Evolutionary conservation across 2,329 filamentous ascomycete species (phyloP).

Genomic region (Ploettnerulaceae sp.): DNA sequence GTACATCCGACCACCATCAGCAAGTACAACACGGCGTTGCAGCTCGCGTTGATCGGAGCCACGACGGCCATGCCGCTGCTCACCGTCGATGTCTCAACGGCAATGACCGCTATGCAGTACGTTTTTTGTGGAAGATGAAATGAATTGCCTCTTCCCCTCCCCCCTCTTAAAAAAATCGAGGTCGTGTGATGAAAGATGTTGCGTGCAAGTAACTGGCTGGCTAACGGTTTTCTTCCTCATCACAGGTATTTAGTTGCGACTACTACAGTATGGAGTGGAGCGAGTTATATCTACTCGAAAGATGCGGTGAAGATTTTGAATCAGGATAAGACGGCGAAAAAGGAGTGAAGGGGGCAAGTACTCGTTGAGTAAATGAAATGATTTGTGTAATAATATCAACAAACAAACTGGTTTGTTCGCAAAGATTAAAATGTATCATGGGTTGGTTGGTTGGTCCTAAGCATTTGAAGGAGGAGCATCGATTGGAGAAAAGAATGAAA

Average conservation of each 20-base stretch:
- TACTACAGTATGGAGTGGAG: constrained; percentile 89
- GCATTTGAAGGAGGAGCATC: too few relatives aligned
- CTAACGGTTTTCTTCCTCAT: constrained; percentile 32
- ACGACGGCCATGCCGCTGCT: constrained; percentile 78
- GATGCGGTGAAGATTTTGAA: constrained; percentile 83
- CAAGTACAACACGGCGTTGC: constrained; percentile 91
- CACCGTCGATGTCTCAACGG: constrained; percentile 47
- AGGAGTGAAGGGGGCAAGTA: neutral
- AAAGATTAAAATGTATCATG: too few relatives aligned
- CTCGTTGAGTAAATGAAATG: neutral
- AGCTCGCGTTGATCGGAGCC: constrained; percentile 78
- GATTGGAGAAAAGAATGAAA: too few relatives aligned
- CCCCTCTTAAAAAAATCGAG: too few relatives aligned
- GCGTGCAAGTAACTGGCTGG: too few relatives aligned
- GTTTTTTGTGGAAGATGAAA: too few relatives aligned
- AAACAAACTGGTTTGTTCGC: too few relatives aligned
- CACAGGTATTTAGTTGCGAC: constrained; percentile 71
- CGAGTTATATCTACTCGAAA: constrained; percentile 87
- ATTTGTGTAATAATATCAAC: too few relatives aligned
- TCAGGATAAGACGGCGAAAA: constrained; percentile 26
- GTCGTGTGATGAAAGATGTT: too few relatives aligned
- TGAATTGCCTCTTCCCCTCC: too few relatives aligned
- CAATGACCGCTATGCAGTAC: constrained; percentile 61
- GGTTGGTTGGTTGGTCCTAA: too few relatives aligned
- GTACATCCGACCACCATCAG: constrained; percentile 79